Evolutionary conservation across 352 stramenopile genomes (phyloP).

Genomic region (Phytophthora ramorum): DNA sequence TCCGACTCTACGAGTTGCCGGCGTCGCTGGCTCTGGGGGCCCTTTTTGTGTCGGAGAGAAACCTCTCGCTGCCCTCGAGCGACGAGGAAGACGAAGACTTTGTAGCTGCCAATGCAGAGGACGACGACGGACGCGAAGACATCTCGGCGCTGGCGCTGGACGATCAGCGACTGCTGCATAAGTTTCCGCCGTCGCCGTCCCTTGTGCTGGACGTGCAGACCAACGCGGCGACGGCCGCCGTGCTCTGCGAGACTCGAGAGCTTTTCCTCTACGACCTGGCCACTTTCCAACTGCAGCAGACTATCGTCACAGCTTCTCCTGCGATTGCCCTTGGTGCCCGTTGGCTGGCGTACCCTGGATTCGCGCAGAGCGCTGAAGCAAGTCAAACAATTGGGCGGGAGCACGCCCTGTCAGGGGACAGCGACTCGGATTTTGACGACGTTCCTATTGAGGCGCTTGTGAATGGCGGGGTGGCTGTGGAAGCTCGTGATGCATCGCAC

Average conservation of each 20-base stretch:
- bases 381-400: slow-evolving; percentile 24
- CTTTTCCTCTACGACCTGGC: slow-evolving; percentile 70
- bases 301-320: slow-evolving; percentile 56
- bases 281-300: slow-evolving; percentile 54
- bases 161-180: slow-evolving; percentile 57
- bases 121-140: slow-evolving; percentile 51
- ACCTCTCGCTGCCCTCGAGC: slow-evolving; percentile 2
- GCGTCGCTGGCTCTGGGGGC: slow-evolving; percentile 33
- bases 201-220: slow-evolving; percentile 77
- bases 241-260: slow-evolving; percentile 75
- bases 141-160: slow-evolving; percentile 59
- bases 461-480: slow-evolving; percentile 31
- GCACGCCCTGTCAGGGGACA: slow-evolving; percentile 37
- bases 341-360: slow-evolving; percentile 76
- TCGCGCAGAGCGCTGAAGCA: slow-evolving; percentile 27
- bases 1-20: slow-evolving; percentile 60
- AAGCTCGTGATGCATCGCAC: slow-evolving; percentile 32
- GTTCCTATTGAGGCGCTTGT: slow-evolving; percentile 52
- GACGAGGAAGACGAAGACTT: slow-evolving; percentile 52
- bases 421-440: slow-evolving; percentile 61
- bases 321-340: slow-evolving; percentile 72
- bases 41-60: slow-evolving; percentile 61
- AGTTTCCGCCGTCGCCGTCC: slow-evolving; percentile 65
- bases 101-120: slow-evolving; percentile 24
- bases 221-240: slow-evolving; percentile 54